Percentiles rank a stretch among this genome's conserved stretches.
These are phyloP conservation scores for Aspergillus proliferans DNA, from an alignment of 2,329 filamentous ascomycete genomes.

Conservation along the genomic window DNA sequence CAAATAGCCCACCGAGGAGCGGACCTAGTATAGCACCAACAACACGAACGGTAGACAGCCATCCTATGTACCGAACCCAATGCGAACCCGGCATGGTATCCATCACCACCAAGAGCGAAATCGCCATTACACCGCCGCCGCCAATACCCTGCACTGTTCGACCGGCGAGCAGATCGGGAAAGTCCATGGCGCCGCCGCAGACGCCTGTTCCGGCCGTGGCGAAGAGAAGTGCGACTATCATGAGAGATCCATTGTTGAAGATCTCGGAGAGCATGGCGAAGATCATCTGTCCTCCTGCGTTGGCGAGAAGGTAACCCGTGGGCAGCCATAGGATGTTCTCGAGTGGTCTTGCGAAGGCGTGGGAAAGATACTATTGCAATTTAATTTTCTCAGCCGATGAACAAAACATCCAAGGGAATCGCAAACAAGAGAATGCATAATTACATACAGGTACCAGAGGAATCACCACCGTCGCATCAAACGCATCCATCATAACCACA, in stretches of 20 bases:
- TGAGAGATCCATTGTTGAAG: conserved; percentile 43
- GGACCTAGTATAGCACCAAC: conserved; percentile 25
- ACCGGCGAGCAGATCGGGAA: conserved; percentile 37
- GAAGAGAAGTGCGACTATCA: conserved; percentile 39
- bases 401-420: neutral
- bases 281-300: conserved; percentile 21
- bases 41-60: conserved; percentile 26
- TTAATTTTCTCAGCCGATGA: neutral
- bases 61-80: conserved; percentile 27
- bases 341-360: conserved; percentile 26
- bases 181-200: conserved; percentile 33
- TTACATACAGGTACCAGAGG: conserved; percentile 39
- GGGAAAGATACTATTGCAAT: conserved; percentile 25
- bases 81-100: conserved; percentile 34
- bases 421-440: neutral
- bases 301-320: conserved; percentile 42
- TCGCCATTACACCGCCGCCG: conserved; percentile 39
- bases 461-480: conserved; percentile 46
- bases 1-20: conserved; percentile 21
- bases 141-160: conserved; percentile 43
- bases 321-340: conserved; percentile 46
- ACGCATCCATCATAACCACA: conserved; percentile 44
- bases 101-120: conserved; percentile 39
- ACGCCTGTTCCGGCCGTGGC: conserved; percentile 44
- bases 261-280: conserved; percentile 26